Percentiles rank a stretch among this genome's conserved stretches.
These are phyloP conservation scores for Plasmodium yoelii DNA, from an alignment of 169 alveolate species.

Conservation along the genomic window DNA sequence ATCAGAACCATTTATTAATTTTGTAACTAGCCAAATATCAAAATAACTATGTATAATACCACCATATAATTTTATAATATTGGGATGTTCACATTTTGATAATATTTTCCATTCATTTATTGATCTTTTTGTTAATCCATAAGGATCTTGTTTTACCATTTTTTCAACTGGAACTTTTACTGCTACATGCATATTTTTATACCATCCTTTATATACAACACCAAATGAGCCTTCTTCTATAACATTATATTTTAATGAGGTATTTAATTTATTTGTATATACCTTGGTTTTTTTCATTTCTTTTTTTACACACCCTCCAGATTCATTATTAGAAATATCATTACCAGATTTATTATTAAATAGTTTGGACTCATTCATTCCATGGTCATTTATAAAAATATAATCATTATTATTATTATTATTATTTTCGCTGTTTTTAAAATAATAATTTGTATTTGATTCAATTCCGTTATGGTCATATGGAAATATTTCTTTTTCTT, in stretches of 20 bases:
- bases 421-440: no score
- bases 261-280: slow-evolving; percentile 19
- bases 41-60: slow-evolving; percentile 90
- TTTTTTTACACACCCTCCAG: background rate
- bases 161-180: slow-evolving; percentile 89
- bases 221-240: slow-evolving; percentile 90
- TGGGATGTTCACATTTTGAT: slow-evolving; percentile 86
- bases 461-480: background rate
- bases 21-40: slow-evolving; percentile 92
- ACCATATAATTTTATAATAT: slow-evolving; percentile 87
- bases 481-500: slow-evolving; percentile 14
- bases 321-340: background rate
- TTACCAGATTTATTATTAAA: background rate
- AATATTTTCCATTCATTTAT: slow-evolving; percentile 91
- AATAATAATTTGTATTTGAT: no score
- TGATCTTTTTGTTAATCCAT: slow-evolving; percentile 90
- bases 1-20: slow-evolving; percentile 88
- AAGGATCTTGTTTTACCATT: slow-evolving; percentile 89
- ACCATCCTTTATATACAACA: slow-evolving; percentile 85
- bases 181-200: slow-evolving; percentile 84
- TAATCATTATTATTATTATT: no score
- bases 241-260: slow-evolving; percentile 70
- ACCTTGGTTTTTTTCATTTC: slow-evolving; percentile 18
- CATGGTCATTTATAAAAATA: background rate
- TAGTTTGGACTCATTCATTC: background rate